These are phyloP conservation scores for Centella asiatica DNA, from an alignment of 129 eudicot genomes.

Conservation along the genomic window DNA sequence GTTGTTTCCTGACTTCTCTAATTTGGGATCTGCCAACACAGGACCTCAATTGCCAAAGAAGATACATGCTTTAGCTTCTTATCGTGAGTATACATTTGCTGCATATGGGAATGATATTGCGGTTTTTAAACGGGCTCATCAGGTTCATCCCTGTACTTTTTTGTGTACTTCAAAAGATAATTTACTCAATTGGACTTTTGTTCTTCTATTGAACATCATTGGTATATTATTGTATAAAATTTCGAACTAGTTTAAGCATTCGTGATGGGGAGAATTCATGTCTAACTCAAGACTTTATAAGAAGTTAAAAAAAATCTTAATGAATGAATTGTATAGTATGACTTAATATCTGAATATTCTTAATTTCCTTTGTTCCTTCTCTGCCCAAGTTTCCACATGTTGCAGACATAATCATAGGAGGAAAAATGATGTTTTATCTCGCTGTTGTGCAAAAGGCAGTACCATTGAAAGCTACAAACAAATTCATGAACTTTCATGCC, in stretches of 20 bases:
- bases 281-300: too few relatives aligned
- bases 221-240: too few relatives aligned
- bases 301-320: too few relatives aligned
- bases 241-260: too few relatives aligned
- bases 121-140: constrained; percentile 93
- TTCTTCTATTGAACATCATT: too few relatives aligned
- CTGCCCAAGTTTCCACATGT: neutral
- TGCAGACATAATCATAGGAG: neutral
- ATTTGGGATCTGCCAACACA: constrained; percentile 17
- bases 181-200: too few relatives aligned
- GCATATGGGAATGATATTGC: constrained; percentile 85
- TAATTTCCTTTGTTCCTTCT: neutral
- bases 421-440: neutral
- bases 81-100: constrained; percentile 92
- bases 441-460: too few relatives aligned
- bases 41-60: constrained; percentile 95
- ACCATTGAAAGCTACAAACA: too few relatives aligned
- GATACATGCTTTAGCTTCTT: constrained; percentile 89
- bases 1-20: neutral
- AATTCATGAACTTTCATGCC: too few relatives aligned
- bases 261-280: too few relatives aligned
- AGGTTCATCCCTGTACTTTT: constrained; percentile 31
- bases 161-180: too few relatives aligned
- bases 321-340: too few relatives aligned
- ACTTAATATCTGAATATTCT: neutral